Percentiles rank a stretch among this genome's conserved stretches.
Conservation (phyloP, 192 early-diverging fungal species). For the Gorgonomyces haynaldii region DNA sequence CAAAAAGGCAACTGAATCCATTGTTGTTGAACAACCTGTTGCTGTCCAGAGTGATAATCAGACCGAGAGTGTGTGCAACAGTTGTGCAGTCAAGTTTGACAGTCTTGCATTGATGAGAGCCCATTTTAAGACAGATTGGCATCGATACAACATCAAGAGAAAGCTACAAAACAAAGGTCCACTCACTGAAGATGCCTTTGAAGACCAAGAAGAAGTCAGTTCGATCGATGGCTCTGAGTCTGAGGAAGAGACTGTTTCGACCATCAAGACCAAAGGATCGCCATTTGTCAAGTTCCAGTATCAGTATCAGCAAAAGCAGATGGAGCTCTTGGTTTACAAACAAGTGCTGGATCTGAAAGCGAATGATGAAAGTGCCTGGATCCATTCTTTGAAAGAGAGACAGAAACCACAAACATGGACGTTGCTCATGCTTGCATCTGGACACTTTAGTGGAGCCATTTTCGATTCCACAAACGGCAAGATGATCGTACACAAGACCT, state of each 20-base stretch:
- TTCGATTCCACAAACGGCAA: conserved; percentile 53
- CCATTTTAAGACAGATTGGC: conserved; percentile 90
- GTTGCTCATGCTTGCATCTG: conserved; percentile 57
- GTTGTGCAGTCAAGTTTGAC: too few relatives aligned
- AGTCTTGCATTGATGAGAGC: too few relatives aligned
- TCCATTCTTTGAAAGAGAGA: conserved; percentile 1
- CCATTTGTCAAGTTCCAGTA: conserved; percentile 19
- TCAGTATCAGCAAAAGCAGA: conserved; percentile 1
- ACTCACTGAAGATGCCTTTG: conserved; percentile 26
- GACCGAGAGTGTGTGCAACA: too few relatives aligned
- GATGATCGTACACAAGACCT: conserved; percentile 76
- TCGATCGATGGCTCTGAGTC: conserved; percentile 14
- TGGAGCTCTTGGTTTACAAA: conserved; percentile 25
- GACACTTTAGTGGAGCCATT: conserved; percentile 84
- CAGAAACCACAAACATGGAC: conserved; percentile 46
- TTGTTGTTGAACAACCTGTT: too few relatives aligned
- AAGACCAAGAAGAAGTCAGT: conserved; percentile 25
- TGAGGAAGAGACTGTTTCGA: conserved; percentile 1
- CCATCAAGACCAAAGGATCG: conserved; percentile 5
- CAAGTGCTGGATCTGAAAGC: conserved; percentile 14
- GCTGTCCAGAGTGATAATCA: too few relatives aligned
- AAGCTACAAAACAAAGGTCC: conserved; percentile 29
- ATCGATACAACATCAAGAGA: conserved; percentile 89
- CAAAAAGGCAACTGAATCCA: too few relatives aligned
- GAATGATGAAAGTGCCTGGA: neutral